phyloP scores from a whole-genome alignment of 345 rosid species.

The Turnera subulata region DNA sequence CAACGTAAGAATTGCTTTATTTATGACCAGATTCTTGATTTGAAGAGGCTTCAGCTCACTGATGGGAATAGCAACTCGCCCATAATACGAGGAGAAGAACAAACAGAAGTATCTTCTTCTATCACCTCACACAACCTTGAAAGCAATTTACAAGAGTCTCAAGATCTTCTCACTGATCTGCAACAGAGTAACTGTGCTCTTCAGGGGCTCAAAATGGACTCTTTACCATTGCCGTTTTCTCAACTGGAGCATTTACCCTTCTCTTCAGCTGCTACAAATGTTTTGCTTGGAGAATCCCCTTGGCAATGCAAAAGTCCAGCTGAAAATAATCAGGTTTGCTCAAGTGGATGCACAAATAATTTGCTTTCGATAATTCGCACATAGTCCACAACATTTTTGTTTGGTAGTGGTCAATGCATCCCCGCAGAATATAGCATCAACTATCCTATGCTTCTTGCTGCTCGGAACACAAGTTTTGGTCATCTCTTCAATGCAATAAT shows the following conservation, averaged over 20 bases:
- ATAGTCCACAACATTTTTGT: too few relatives aligned
- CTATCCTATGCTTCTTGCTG: too few relatives aligned
- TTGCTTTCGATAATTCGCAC: too few relatives aligned
- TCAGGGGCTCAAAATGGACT: constrained; percentile 39
- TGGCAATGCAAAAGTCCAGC: constrained; percentile 68
- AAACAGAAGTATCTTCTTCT: constrained; percentile 22
- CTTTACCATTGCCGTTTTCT: constrained; percentile 37
- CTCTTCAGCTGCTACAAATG: constrained; percentile 38
- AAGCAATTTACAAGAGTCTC: constrained; percentile 24
- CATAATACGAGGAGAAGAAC: constrained; percentile 14
- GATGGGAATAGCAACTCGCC: constrained; percentile 27
- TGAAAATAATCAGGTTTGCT: constrained; percentile 41
- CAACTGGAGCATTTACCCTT: constrained; percentile 42
- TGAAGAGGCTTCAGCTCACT: constrained; percentile 52
- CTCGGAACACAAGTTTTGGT: too few relatives aligned
- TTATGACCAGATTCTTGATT: constrained; percentile 68
- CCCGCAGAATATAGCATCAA: too few relatives aligned
- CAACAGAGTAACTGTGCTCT: constrained; percentile 24
- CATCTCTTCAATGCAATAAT: too few relatives aligned
- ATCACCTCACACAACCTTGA: constrained; percentile 8
- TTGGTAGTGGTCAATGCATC: too few relatives aligned
- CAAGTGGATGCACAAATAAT: background rate
- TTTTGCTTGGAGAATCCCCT: constrained; percentile 47
- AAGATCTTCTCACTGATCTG: constrained; percentile 23
- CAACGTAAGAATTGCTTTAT: constrained; percentile 37